Base-by-base conservation (phyloP, 2,329 filamentous ascomycete species). In the Fusarium papillatum region DNA sequence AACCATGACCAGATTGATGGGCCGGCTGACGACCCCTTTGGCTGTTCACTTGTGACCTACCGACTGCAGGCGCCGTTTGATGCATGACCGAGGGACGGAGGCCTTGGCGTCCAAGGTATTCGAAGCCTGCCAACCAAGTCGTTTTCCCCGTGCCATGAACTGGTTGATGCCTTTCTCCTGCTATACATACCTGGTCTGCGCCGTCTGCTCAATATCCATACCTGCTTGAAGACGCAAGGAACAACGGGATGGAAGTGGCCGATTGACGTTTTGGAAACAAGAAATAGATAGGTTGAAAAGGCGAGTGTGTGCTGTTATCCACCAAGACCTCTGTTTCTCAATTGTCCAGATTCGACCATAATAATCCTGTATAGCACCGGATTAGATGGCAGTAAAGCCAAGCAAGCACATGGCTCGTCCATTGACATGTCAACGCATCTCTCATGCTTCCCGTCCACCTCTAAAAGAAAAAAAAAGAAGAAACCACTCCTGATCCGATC, bases 291-390 rank as follows among this genome's bases (percentile, higher is more conserved):
- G 22, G 66, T 63, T 57, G 55, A 62, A 55, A 41, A 29, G 24
- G 59, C 22, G 41, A 36, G 53, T 43, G 64, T 43, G 63, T 64
- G 71, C 68, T 63, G 61, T 69, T 70, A 39, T 36, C 55, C 55
- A 68, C 43, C 60, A 36, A 39, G 59, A 55, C 48, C 50, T 64
- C 69, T 48, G 48, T 59, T 39, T 48, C 41, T 59, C 39, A 39
- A 53, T 53, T 61, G 55, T 59, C 66, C 55, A 69, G 55, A 64
- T 43, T 66, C 62, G 34, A 66, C 65, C 63, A 72, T 55, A 38
- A 72, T 55, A 43, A 61, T 34, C 50, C 26, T 38, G 50, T 55
- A 38, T 38, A 66, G 39, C 34, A 50, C 61, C 55, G 11, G 36
- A 60, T 39, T 43, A 68, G 31, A 64, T 31, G 55, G 64, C 17